A percentile compares a stretch with the other conserved stretches of the same genome.
Conservation (phyloP, 2,329 filamentous ascomycete species). For the Zopfia rhizophila region DNA sequence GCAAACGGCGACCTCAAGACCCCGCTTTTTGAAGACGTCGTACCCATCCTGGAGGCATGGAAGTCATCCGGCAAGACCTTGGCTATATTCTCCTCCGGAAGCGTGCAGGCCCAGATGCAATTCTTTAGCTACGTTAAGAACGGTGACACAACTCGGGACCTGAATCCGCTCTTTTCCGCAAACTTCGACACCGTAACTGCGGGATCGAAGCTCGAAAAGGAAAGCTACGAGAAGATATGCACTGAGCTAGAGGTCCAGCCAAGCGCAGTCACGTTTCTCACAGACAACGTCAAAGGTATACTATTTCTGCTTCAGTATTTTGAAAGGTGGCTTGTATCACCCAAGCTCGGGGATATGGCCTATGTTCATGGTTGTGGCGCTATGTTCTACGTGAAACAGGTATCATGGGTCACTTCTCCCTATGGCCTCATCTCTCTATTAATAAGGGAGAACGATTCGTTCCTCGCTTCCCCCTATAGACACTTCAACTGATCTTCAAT, state of each 20-base stretch:
- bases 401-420: too few species aligned
- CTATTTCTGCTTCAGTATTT: slow-evolving; percentile 8
- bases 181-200: slow-evolving; percentile 83
- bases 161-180: slow-evolving; percentile 48
- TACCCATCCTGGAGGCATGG: slow-evolving; percentile 71
- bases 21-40: slow-evolving; percentile 79
- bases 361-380: too few species aligned
- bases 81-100: slow-evolving; percentile 85
- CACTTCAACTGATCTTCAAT: too few species aligned
- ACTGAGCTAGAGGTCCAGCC: slow-evolving; percentile 55
- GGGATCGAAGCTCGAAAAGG: slow-evolving; percentile 74
- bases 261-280: slow-evolving; percentile 77
- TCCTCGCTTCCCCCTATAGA: too few species aligned
- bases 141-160: slow-evolving; percentile 52
- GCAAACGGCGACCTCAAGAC: slow-evolving; percentile 74
- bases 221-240: slow-evolving; percentile 75
- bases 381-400: too few species aligned
- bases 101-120: slow-evolving; percentile 81
- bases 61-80: slow-evolving; percentile 64
- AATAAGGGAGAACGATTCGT: too few species aligned
- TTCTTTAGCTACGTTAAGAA: slow-evolving; percentile 71
- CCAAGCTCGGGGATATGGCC: too few species aligned
- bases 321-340: too few species aligned
- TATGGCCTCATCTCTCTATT: too few species aligned
- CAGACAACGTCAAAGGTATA: slow-evolving; percentile 75